Percentiles rank a stretch among this genome's conserved stretches.
Evolutionary conservation across 768 basidiomycete genomes (phyloP).

Genomic region (Dioszegia crocea): DNA sequence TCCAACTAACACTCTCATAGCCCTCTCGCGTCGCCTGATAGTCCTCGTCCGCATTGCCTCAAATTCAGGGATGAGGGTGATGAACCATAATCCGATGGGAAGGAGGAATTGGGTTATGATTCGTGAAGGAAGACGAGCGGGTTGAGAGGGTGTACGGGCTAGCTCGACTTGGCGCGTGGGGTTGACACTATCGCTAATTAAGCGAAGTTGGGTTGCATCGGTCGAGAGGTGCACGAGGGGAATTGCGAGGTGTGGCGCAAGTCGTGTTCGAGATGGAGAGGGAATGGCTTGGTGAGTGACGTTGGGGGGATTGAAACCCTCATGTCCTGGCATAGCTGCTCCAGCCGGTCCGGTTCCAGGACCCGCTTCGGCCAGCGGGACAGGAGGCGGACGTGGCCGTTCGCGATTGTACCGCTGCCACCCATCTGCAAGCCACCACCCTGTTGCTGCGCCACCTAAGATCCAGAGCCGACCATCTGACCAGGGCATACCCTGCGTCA

Average conservation of each 20-base stretch:
- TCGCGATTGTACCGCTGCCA: slow-evolving; percentile 3
- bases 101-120: slow-evolving; percentile 32
- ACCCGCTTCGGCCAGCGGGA: neutral
- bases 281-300: neutral
- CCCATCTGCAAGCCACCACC: slow-evolving; percentile 33
- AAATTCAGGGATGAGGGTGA: slow-evolving; percentile 41
- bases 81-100: slow-evolving; percentile 36
- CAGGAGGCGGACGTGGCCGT: neutral
- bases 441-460: slow-evolving; percentile 22
- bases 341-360: neutral
- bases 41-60: slow-evolving; percentile 26
- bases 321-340: neutral
- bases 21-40: slow-evolving; percentile 31
- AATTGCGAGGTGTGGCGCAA: neutral
- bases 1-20: slow-evolving; percentile 31
- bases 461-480: slow-evolving; percentile 30
- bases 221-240: slow-evolving; percentile 30
- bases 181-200: slow-evolving; percentile 10
- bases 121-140: slow-evolving; percentile 10
- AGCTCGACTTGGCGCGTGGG: neutral
- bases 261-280: neutral
- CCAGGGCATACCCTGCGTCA: slow-evolving; percentile 36
- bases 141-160: neutral
- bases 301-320: neutral
- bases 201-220: slow-evolving; percentile 24